Evolutionary conservation across 257 asterid species (phyloP).

Genomic region (Primulina huaijiensis): DNA sequence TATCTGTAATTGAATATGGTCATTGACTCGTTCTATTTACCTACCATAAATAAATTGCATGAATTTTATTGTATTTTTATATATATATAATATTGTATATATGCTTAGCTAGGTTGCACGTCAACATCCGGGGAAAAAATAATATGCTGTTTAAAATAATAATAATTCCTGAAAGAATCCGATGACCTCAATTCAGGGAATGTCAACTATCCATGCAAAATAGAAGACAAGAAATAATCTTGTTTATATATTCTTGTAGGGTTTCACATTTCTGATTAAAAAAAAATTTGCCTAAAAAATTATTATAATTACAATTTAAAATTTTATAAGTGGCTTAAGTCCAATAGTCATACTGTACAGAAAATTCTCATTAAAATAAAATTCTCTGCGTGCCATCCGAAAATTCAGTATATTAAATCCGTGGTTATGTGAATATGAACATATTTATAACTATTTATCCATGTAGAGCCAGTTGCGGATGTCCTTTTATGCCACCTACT

Average conservation of each 20-base stretch:
- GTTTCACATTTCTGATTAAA: slow-evolving; percentile 19
- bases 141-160: background rate
- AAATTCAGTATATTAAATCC: slow-evolving; percentile 3
- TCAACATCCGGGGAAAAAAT: slow-evolving; percentile 31
- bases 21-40: too few relatives aligned
- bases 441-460: slow-evolving; percentile 19
- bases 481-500: slow-evolving; percentile 33
- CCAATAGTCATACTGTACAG: slow-evolving; percentile 23
- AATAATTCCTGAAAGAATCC: slow-evolving; percentile 38
- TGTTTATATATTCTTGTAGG: slow-evolving; percentile 22
- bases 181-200: slow-evolving; percentile 31
- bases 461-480: slow-evolving; percentile 31
- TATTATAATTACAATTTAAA: background rate
- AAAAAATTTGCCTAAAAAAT: slow-evolving; percentile 10
- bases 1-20: too few relatives aligned
- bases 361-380: slow-evolving; percentile 6
- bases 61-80: slow-evolving; percentile 11
- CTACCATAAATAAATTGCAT: slow-evolving; percentile 36
- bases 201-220: slow-evolving; percentile 54
- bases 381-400: slow-evolving; percentile 21
- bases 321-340: background rate
- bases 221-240: slow-evolving; percentile 39
- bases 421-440: background rate
- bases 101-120: slow-evolving; percentile 38
- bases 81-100: too few relatives aligned